Base-by-base conservation (phyloP, 1,139 yeast species). In the Saccharomycopsis crataegensis region DNA sequence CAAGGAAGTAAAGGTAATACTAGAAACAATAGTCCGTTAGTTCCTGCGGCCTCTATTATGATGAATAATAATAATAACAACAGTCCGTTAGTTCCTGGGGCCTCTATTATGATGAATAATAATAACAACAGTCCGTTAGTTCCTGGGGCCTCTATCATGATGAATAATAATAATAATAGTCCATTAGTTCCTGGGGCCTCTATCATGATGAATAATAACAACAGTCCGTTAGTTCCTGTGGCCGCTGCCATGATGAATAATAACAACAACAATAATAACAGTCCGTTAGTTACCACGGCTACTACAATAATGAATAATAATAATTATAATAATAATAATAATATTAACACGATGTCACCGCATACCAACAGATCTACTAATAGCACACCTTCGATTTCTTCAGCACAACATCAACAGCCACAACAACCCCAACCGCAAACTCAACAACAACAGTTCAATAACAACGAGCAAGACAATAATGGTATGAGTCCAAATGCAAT, bases 351-450 rank as follows among this genome's bases (percentile, higher is more conserved):
- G 8, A 32, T 44, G 6, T 45, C 55, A 2, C 51, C 55, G 11
- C 52, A 48, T 22, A n/a, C n/a, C n/a, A 22, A 22, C 28, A 31
- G 36, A 6, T 49, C 53, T 16, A 14, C 14, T 28, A 45, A 33
- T 36, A 42, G 48, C 37, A 53, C 56, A 8, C 56, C 56, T 9
- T 49, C 52, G 14, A 49, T 52, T 43, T 43, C 52, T 12, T 43
- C 48, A 11, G 31, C 16, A 22, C 31, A 31, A 36, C 44, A 37
- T 9, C 42, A 34, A 38, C 45, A 31, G 17, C 45, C 48, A 28
- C 46, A 43, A 43, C 28, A 44, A 11, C 41, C 8, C 6, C 32
- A 11, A 40, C 34, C 8, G 8, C 47, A 41, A 51, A 2, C 28
- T 22, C 28, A 22, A 22, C 33, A 43, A n/a, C 8, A 49, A 17